Evolutionary conservation across 2,329 filamentous ascomycete species (phyloP).

Genomic region (Neonectria punicea): DNA sequence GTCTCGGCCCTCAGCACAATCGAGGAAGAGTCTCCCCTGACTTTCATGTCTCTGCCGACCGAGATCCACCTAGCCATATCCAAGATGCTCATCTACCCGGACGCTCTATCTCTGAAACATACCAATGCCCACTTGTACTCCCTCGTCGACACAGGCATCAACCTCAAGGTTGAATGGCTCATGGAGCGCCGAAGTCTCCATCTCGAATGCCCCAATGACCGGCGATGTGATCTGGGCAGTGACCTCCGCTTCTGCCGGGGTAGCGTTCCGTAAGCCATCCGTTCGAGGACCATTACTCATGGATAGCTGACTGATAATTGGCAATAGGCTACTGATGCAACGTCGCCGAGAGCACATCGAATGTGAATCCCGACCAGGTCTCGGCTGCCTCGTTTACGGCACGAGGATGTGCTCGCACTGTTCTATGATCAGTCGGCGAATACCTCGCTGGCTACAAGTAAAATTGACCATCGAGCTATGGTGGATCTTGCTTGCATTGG

Average conservation of each 20-base stretch:
- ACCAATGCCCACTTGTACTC: slow-evolving; percentile 70
- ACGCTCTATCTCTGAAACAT: slow-evolving; percentile 77
- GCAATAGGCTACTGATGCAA: slow-evolving; percentile 64
- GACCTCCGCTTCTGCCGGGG: slow-evolving; percentile 70
- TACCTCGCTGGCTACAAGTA: slow-evolving; percentile 56
- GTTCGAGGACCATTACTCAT: too few relatives aligned
- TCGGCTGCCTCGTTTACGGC: slow-evolving; percentile 66
- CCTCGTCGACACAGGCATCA: slow-evolving; percentile 72
- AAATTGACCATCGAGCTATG: slow-evolving; percentile 59
- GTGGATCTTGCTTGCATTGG: slow-evolving; percentile 58
- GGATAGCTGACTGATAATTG: neutral
- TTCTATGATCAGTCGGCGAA: slow-evolving; percentile 56
- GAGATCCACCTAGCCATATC: slow-evolving; percentile 75
- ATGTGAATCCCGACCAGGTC: slow-evolving; percentile 66
- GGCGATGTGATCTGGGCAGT: slow-evolving; percentile 66
- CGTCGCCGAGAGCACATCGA: slow-evolving; percentile 69
- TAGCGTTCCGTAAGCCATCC: slow-evolving; percentile 63
- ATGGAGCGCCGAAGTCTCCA: slow-evolving; percentile 70
- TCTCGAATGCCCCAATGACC: slow-evolving; percentile 72
- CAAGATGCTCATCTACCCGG: slow-evolving; percentile 71
- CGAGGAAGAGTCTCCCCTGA: slow-evolving; percentile 4
- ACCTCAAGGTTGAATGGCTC: slow-evolving; percentile 76
- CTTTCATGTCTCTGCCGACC: slow-evolving; percentile 65
- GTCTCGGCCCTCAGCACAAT: neutral
- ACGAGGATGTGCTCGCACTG: slow-evolving; percentile 60